A percentile compares a stretch with the other conserved stretches of the same genome.
These are phyloP conservation scores for baker's yeast (Saccharomyces cerevisiae) DNA, from an alignment of 805 yeast genomes.

Conservation along the genomic window DNA sequence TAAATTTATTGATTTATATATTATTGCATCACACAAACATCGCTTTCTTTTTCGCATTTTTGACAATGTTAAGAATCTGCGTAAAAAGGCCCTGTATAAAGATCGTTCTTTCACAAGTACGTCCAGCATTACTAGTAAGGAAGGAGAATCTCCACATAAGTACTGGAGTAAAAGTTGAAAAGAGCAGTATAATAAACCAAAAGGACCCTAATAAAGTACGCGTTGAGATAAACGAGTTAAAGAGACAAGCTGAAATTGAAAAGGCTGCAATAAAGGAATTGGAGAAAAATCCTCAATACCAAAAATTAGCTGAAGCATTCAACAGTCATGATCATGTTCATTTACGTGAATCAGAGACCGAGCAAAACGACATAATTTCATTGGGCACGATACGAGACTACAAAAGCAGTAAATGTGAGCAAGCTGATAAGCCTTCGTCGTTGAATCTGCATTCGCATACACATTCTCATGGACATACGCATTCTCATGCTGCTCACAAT, in stretches of 20 bases:
- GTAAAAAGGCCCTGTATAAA: not conserved
- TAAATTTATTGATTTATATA: not conserved
- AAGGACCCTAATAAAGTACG: conserved; percentile 5
- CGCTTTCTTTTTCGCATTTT: not conserved
- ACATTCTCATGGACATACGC: conserved; percentile 17
- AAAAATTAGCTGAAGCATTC: conserved; percentile 12
- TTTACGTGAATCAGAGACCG: conserved; percentile 35
- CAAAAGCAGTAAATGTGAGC: conserved; percentile 33
- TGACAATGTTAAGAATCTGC: not conserved
- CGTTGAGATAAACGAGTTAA: not conserved
- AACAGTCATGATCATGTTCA: conserved; percentile 5
- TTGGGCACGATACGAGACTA: conserved; percentile 28
- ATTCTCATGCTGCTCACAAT: conserved; percentile 17
- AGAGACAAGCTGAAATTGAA: conserved; percentile 4
- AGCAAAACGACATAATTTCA: conserved; percentile 33
- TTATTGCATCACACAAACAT: not conserved
- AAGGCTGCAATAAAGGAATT: conserved; percentile 10
- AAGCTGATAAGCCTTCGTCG: not conserved
- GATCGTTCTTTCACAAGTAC: not conserved
- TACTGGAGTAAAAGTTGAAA: not conserved
- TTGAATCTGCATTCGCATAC: conserved; percentile 5
- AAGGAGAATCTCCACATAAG: not conserved
- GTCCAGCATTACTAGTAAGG: not conserved
- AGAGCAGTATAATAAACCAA: conserved; percentile 5
- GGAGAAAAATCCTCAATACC: conserved; percentile 14